These are phyloP conservation scores for Croton setiger DNA, from an alignment of 441 rosid species.

Conservation along the genomic window DNA sequence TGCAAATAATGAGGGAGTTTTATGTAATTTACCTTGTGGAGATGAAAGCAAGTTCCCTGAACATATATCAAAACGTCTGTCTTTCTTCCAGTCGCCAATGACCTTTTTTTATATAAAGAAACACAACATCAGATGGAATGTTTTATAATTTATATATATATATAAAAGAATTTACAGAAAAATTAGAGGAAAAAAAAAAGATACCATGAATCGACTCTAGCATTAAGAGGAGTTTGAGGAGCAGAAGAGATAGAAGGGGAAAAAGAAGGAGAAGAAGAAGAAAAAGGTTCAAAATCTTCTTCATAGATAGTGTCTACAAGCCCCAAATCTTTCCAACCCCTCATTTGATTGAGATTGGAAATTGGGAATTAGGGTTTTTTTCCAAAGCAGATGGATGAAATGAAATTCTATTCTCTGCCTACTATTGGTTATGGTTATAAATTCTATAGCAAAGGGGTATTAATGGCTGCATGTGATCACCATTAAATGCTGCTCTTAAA, in stretches of 20 bases:
- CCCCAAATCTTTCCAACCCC: slow-evolving; percentile 52
- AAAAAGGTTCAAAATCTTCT: slow-evolving; percentile 50
- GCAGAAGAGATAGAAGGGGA: slow-evolving; percentile 37
- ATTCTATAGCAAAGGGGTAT: slow-evolving; percentile 17
- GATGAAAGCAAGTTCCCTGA: slow-evolving; percentile 55
- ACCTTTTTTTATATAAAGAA: slow-evolving; percentile 40
- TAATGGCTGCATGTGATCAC: slow-evolving; percentile 54
- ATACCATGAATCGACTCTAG: slow-evolving; percentile 57
- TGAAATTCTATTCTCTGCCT: too few relatives aligned
- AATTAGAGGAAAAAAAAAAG: background rate
- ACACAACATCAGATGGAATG: background rate
- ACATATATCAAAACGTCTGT: slow-evolving; percentile 62
- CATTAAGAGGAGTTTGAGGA: slow-evolving; percentile 36
- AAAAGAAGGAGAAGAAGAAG: slow-evolving; percentile 35
- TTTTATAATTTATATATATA: too few relatives aligned
- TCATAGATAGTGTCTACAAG: slow-evolving; percentile 78
- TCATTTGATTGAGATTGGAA: slow-evolving; percentile 28
- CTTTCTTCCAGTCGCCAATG: slow-evolving; percentile 40
- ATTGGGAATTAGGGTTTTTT: background rate
- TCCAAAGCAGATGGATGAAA: background rate
- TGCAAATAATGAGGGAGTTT: too few relatives aligned
- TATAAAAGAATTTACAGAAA: too few relatives aligned
- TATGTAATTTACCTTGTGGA: slow-evolving; percentile 54
- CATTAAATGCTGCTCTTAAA: slow-evolving; percentile 43
- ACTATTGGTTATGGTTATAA: slow-evolving; percentile 5